Percentiles rank a stretch among this genome's conserved stretches.
Conservation (phyloP, 2,329 filamentous ascomycete species). For the Penicillium decumbens region DNA sequence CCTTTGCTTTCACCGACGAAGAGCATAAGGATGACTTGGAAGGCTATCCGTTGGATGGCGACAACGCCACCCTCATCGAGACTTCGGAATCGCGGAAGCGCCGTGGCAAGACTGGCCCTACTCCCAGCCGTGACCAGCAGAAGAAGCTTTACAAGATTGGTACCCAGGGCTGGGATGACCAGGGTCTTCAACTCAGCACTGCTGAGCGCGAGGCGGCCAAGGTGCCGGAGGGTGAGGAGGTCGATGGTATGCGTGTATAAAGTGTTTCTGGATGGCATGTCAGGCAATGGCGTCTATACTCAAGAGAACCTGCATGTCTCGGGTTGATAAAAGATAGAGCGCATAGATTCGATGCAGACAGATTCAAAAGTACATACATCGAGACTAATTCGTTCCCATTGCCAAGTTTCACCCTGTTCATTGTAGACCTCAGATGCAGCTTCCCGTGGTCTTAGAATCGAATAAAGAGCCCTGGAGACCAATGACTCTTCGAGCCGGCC, state of each 20-base stretch:
- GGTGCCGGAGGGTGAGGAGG: constrained; percentile 31
- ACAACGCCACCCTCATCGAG: constrained; percentile 42
- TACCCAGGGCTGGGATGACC: constrained; percentile 43
- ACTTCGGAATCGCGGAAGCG: constrained; percentile 40
- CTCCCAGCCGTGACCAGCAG: constrained; percentile 36
- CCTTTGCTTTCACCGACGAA: constrained; percentile 59
- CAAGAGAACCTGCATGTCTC: background rate
- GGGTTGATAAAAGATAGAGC: background rate
- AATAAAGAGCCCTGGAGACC: background rate
- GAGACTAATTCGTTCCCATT: no score
- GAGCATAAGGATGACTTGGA: constrained; percentile 47
- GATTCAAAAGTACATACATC: background rate
- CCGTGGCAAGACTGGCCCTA: constrained; percentile 37
- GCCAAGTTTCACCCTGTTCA: background rate
- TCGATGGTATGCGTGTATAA: constrained; percentile 29
- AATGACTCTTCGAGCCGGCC: background rate
- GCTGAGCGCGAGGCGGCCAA: constrained; percentile 34
- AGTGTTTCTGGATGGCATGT: background rate
- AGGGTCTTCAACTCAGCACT: constrained; percentile 38
- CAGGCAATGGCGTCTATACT: background rate
- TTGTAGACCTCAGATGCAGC: background rate
- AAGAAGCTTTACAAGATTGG: constrained; percentile 37
- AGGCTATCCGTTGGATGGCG: constrained; percentile 32
- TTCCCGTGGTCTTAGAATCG: background rate
- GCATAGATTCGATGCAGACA: background rate